These are phyloP conservation scores for Talaromyces sp. DNA, from an alignment of 2,329 filamentous ascomycete genomes.

Conservation along the genomic window DNA sequence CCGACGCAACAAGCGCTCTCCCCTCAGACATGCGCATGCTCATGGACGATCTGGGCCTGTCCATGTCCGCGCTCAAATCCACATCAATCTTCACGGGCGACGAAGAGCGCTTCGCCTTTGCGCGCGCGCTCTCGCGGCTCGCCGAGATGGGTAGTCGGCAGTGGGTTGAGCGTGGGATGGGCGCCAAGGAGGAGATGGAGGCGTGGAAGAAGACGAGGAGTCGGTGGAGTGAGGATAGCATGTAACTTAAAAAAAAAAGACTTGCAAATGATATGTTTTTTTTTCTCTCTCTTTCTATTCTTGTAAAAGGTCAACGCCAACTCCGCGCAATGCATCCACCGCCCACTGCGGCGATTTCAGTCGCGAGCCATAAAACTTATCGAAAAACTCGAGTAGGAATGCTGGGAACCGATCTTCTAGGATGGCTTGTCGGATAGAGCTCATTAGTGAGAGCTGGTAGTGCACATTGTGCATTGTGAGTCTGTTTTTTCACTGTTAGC, in stretches of 20 bases:
- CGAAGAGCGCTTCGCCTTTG: constrained; percentile 95
- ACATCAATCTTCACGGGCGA: constrained; percentile 87
- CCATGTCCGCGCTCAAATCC: constrained; percentile 77
- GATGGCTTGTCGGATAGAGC: constrained; percentile 67
- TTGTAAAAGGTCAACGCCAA: constrained; percentile 70
- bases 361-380: constrained; percentile 63
- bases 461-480: constrained; percentile 95
- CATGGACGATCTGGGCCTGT: constrained; percentile 84
- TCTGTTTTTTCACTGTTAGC: constrained; percentile 38
- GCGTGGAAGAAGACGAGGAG: constrained; percentile 47
- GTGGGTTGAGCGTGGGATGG: constrained; percentile 80
- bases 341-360: constrained; percentile 76
- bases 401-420: constrained; percentile 74
- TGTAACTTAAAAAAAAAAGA: constrained; percentile 20
- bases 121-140: constrained; percentile 75
- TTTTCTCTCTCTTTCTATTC: constrained; percentile 5
- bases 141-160: constrained; percentile 91
- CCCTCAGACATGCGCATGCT: constrained; percentile 71
- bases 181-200: constrained; percentile 43
- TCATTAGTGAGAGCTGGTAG: constrained; percentile 84
- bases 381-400: constrained; percentile 77
- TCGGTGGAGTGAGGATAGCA: constrained; percentile 48
- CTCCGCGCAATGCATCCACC: constrained; percentile 68
- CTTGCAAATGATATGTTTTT: too few relatives aligned
- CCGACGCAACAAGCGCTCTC: constrained; percentile 48